Percentiles rank a stretch among this genome's conserved stretches.
phyloP scores from a whole-genome alignment of 192 early-diverging fungal species.

The Bifiguratus adelaidae region DNA sequence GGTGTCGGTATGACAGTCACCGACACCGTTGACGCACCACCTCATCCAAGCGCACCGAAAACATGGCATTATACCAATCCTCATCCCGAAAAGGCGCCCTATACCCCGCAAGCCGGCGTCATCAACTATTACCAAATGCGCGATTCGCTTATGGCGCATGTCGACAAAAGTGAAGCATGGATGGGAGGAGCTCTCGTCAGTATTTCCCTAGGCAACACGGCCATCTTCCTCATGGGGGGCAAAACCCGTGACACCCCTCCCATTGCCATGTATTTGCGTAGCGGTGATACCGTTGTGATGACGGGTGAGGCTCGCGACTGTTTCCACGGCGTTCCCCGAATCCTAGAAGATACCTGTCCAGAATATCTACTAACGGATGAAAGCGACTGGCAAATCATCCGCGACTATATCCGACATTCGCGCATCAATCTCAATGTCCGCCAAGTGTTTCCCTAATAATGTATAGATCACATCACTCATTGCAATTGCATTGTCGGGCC shows the following conservation, averaged over 20 bases:
- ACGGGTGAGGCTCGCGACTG: slow-evolving; percentile 59
- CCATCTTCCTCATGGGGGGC: slow-evolving; percentile 78
- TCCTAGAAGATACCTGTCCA: slow-evolving; percentile 66
- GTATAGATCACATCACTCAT: no score
- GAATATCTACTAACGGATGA: slow-evolving; percentile 41
- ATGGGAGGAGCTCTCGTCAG: slow-evolving; percentile 74
- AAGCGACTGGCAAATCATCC: slow-evolving; percentile 54
- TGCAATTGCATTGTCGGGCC: no score
- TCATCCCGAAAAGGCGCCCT: slow-evolving; percentile 20
- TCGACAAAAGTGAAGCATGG: slow-evolving; percentile 83
- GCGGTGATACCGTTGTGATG: slow-evolving; percentile 88
- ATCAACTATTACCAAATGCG: slow-evolving; percentile 85
- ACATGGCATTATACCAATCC: not conserved
- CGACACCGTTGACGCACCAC: no score
- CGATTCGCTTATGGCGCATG: slow-evolving; percentile 84
- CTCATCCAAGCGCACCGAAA: not conserved
- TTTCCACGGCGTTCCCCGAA: slow-evolving; percentile 80
- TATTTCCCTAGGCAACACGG: slow-evolving; percentile 46
- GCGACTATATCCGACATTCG: slow-evolving; percentile 50
- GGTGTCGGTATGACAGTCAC: slow-evolving; percentile 20
- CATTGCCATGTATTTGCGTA: slow-evolving; percentile 60
- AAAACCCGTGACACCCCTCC: slow-evolving; percentile 55
- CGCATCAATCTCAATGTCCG: slow-evolving; percentile 91
- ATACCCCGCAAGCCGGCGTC: slow-evolving; percentile 80
- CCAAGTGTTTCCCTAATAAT: slow-evolving; percentile 57